A percentile compares a stretch with the other conserved stretches of the same genome.
phyloP scores from a whole-genome alignment of 148 eudicot genomes.

The Limonium bicolor region DNA sequence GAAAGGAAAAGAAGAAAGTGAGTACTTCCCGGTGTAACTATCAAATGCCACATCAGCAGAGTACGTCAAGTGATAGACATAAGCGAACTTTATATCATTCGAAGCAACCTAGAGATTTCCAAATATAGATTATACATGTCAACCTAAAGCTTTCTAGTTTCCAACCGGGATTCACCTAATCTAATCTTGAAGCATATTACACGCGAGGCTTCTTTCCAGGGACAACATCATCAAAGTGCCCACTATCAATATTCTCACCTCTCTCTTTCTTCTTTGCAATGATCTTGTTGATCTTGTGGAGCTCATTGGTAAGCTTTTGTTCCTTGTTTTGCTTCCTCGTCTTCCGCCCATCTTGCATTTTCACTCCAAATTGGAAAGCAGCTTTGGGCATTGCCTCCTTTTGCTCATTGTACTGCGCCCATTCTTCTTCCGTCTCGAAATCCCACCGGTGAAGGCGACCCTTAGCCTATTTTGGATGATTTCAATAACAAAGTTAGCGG shows the following conservation, averaged over 20 bases:
- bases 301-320: slow-evolving; percentile 77
- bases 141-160: too few species aligned
- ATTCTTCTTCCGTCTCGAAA: slow-evolving; percentile 91
- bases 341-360: slow-evolving; percentile 97
- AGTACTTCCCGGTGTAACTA: too few species aligned
- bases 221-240: slow-evolving; percentile 32
- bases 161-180: too few species aligned
- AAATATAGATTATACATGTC: too few species aligned
- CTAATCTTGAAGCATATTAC: too few species aligned
- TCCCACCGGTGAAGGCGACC: slow-evolving; percentile 97
- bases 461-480: slow-evolving; percentile 45
- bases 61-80: too few species aligned
- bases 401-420: slow-evolving; percentile 90
- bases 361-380: slow-evolving; percentile 95
- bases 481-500: too few species aligned
- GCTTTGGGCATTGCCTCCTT: slow-evolving; percentile 99
- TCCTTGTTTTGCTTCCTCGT: slow-evolving; percentile 81
- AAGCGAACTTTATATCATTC: too few species aligned
- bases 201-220: slow-evolving; percentile 58
- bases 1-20: too few species aligned
- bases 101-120: too few species aligned
- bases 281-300: slow-evolving; percentile 83
- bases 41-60: too few species aligned
- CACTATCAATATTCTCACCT: slow-evolving; percentile 30
- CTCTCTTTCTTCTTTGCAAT: slow-evolving; percentile 69